Evolutionary conservation across 2,329 filamentous ascomycete genomes (phyloP).

Genomic region (Pseudocercospora vitis): DNA sequence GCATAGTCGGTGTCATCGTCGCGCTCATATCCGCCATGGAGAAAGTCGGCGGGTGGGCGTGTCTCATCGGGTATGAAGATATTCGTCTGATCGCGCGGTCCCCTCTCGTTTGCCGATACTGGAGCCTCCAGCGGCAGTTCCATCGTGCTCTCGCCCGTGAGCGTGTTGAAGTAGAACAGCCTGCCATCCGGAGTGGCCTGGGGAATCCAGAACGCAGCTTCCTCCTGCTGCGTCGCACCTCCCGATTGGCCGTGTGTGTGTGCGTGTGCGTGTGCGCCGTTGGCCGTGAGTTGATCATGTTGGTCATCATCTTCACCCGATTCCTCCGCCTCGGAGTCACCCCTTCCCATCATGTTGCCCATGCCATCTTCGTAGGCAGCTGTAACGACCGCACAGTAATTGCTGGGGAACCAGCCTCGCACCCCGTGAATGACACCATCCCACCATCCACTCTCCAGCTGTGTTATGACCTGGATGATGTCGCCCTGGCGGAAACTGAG

Average conservation of each 20-base stretch:
- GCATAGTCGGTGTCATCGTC: conserved; percentile 91
- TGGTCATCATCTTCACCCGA: conserved; percentile 65
- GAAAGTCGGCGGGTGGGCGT: conserved; percentile 83
- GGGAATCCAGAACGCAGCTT: conserved; percentile 97
- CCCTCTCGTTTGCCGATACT: conserved; percentile 73
- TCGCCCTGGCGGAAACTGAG: conserved; percentile 96
- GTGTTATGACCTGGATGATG: conserved; percentile 96
- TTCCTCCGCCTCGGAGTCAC: conserved; percentile 49
- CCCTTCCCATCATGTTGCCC: conserved; percentile 59
- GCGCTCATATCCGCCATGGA: conserved; percentile 76
- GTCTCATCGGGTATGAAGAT: conserved; percentile 87
- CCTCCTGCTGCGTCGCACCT: conserved; percentile 67
- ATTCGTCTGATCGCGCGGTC: conserved; percentile 84
- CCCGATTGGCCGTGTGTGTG: conserved; percentile 60
- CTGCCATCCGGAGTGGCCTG: conserved; percentile 92
- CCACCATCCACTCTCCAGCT: conserved; percentile 99
- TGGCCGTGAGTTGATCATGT: conserved; percentile 53
- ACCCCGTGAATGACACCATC: conserved; percentile 97
- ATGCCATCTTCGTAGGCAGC: conserved; percentile 70
- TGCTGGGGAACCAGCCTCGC: conserved; percentile 98
- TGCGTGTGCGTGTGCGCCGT: conserved; percentile 43
- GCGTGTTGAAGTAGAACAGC: conserved; percentile 96
- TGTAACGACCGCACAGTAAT: conserved; percentile 88
- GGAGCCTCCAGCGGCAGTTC: conserved; percentile 93
- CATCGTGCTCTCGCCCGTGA: conserved; percentile 92